These are phyloP conservation scores for Chaetoceros tenuissimus DNA, from an alignment of 108 stramenopile genomes.

Conservation along the genomic window DNA sequence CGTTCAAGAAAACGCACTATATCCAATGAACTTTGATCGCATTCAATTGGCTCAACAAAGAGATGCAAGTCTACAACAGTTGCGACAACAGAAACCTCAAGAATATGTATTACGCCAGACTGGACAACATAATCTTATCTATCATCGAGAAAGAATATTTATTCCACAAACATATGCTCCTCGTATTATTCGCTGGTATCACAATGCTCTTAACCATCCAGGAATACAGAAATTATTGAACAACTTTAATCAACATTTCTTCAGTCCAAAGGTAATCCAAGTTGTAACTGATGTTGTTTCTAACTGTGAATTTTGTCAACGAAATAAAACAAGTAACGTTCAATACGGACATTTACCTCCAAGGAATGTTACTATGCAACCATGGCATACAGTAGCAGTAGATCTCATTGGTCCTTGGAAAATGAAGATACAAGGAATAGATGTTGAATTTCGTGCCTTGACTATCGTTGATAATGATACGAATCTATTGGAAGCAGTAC, in stretches of 20 bases:
- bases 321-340: conserved; percentile 2
- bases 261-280: conserved; percentile 1
- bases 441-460: conserved; percentile 1
- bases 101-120: too few relatives aligned
- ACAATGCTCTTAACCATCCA: conserved; percentile 18
- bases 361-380: conserved; percentile 3
- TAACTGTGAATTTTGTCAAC: conserved; percentile 15
- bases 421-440: neutral
- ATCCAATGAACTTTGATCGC: too few relatives aligned
- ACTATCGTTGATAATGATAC: conserved; percentile 15
- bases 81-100: too few relatives aligned
- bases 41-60: too few relatives aligned
- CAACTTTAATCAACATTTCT: conserved; percentile 8
- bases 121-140: neutral
- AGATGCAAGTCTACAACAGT: too few relatives aligned
- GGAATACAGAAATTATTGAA: conserved; percentile 9
- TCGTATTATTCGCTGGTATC: conserved; percentile 19
- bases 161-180: conserved; percentile 11
- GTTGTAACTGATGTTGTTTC: neutral
- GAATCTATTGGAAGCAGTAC: conserved; percentile 11
- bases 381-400: conserved; percentile 22
- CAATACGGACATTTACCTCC: conserved; percentile 23
- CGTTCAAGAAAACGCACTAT: too few relatives aligned
- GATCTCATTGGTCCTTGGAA: conserved; percentile 40
- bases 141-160: conserved; percentile 9